Evolutionary conservation across 2,329 filamentous ascomycete species (phyloP).

Genomic region (Penicillium paneum): DNA sequence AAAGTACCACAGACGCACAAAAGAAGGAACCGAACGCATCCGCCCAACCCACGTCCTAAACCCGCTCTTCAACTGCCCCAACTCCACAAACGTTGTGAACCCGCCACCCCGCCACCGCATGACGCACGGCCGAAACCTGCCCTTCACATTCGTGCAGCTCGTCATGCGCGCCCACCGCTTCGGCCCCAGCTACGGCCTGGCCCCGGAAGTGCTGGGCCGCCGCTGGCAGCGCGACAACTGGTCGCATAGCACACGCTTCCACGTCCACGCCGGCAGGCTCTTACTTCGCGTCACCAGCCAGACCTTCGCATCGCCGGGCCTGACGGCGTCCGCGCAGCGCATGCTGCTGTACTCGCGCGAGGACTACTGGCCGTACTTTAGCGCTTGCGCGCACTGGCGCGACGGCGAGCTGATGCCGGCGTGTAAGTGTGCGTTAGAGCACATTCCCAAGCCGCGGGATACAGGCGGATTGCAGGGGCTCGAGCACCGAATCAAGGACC

Average conservation of each 20-base stretch:
- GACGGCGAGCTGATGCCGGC: conserved; percentile 59
- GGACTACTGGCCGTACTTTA: conserved; percentile 62
- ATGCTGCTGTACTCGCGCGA: conserved; percentile 58
- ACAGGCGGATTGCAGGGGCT: conserved; percentile 41
- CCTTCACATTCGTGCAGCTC: conserved; percentile 60
- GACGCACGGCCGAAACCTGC: conserved; percentile 54
- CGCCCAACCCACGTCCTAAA: conserved; percentile 55
- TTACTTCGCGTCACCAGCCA: conserved; percentile 58
- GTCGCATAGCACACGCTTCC: conserved; percentile 55
- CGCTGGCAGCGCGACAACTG: conserved; percentile 56
- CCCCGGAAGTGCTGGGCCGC: conserved; percentile 47
- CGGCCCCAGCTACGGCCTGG: conserved; percentile 49
- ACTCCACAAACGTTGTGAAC: conserved; percentile 48
- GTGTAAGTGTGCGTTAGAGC: conserved; percentile 59
- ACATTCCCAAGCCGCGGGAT: conserved; percentile 50
- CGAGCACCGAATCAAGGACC: conserved; percentile 43
- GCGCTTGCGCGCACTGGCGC: conserved; percentile 60
- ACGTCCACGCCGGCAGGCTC: conserved; percentile 53
- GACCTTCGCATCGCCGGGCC: conserved; percentile 50
- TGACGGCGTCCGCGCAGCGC: conserved; percentile 53
- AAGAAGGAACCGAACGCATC: conserved; percentile 53
- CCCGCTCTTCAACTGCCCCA: conserved; percentile 56
- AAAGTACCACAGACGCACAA: conserved; percentile 53
- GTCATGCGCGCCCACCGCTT: conserved; percentile 50
- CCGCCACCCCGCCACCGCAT: conserved; percentile 53